Evolutionary conservation across 2,329 filamentous ascomycete species (phyloP), one percentile per base, ranked within the genome.

Genomic region (Helotiales sp.): DNA sequence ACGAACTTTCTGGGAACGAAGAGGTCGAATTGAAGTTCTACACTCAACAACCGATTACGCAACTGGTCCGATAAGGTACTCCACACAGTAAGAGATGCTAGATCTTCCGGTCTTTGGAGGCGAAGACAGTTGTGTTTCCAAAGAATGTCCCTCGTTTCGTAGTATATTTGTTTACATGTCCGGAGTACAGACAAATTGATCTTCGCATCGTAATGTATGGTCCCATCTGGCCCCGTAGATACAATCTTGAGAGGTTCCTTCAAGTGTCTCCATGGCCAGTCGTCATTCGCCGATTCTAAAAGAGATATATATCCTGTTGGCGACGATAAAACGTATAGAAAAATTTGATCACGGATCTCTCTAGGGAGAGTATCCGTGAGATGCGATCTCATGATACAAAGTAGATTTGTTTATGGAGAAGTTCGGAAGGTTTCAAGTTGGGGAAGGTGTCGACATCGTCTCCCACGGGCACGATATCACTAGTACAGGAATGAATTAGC

Each of bases 161-260:
- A 22, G 36, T 56, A 27, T 33, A 59, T 56, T 10, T 59, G 57
- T 30, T 54, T 55, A 33, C 50, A 56, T 9, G 47, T 44, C 5
- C 25, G 48, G 17, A 56, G 49, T 29, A 51, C n/a, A 13, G 46
- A 58, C 31, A 46, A 19, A 5, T 36, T 50, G 29, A 53, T 42
- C 31, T 13, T 44, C 17, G 8, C 19, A 27, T 38, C 36, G 12
- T 19, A 38, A 2, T n/a, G 29, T 33, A 40, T 52, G 6, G 31
- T 25, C 15, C 40, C 40, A 25, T 44, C 40, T 44, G 40, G 15
- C 3, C 19, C 12, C 6, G 49, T 38, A 13, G 40, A 30, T 12
- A 38, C 5, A 30, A 50, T 50, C 12, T 47, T 46, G 22, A 50
- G 33, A 30, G 53, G 31, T 15, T 30, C 17, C 22, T 27, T 31